Percentiles rank a stretch among this genome's conserved stretches.
Evolutionary conservation across 176 grass and related monocot species (phyloP).

Genomic region (Eleusine coracana): DNA sequence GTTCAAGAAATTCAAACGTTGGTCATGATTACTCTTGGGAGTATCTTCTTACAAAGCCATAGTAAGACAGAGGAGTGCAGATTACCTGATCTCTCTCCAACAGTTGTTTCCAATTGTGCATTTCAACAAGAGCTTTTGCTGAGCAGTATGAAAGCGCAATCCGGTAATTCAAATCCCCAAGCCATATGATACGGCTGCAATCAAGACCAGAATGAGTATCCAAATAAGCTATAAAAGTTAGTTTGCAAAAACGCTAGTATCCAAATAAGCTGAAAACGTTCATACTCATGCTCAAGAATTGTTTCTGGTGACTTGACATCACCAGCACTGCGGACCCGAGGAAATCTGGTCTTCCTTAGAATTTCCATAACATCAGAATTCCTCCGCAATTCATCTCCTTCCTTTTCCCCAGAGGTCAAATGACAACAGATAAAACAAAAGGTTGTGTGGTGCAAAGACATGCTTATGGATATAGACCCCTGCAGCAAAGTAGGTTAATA

Average conservation of each 20-base stretch:
- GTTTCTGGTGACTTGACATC: constrained; percentile 82
- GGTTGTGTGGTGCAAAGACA: constrained; percentile 84
- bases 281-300: constrained; percentile 92
- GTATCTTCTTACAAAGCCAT: background rate
- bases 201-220: background rate
- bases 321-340: constrained; percentile 45
- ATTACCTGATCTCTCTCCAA: constrained; percentile 96
- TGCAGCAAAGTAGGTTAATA: constrained; percentile 41
- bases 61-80: background rate
- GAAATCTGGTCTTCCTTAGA: constrained; percentile 88
- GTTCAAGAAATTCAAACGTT: constrained; percentile 42
- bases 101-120: constrained; percentile 93
- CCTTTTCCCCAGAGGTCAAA: constrained; percentile 93
- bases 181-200: constrained; percentile 93
- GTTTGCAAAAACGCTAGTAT: constrained; percentile 7
- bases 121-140: constrained; percentile 86
- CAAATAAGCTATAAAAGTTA: background rate
- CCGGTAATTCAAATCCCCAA: constrained; percentile 98
- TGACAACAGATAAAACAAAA: constrained; percentile 97
- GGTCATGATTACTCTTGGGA: background rate
- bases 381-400: constrained; percentile 86
- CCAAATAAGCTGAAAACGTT: constrained; percentile 5
- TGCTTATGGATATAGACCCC: constrained; percentile 99
- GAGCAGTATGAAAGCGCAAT: constrained; percentile 88
- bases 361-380: constrained; percentile 93